Conservation (phyloP, 306 rosid genomes). For the Vicia sativa region DNA sequence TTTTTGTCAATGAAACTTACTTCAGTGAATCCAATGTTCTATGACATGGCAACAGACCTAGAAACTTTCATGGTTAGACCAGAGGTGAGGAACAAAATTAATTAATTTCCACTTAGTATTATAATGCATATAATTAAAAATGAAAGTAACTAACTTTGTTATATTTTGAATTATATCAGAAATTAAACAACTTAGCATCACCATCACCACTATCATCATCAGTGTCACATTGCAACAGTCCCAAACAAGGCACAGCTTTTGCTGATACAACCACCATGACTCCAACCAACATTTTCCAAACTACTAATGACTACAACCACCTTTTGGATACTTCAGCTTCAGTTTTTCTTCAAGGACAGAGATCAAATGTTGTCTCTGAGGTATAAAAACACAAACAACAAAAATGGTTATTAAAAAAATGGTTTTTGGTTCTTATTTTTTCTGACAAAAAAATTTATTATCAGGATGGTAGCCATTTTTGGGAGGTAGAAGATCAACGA, state of each 20-base stretch:
- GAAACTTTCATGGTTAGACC: constrained; percentile 53
- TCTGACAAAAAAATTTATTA: constrained; percentile 43
- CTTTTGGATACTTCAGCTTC: constrained; percentile 52
- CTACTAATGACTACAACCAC: constrained; percentile 46
- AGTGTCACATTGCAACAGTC: constrained; percentile 57
- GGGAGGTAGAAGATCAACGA: constrained; percentile 80
- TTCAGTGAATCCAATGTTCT: constrained; percentile 64
- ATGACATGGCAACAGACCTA: constrained; percentile 63
- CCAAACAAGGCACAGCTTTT: constrained; percentile 46
- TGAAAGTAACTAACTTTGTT: constrained; percentile 25
- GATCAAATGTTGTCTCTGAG: constrained; percentile 51
- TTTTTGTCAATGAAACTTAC: constrained; percentile 89
- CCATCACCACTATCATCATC: constrained; percentile 47
- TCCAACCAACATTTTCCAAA: constrained; percentile 38
- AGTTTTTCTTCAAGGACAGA: constrained; percentile 54
- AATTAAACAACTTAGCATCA: constrained; percentile 44
- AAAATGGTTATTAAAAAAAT: neutral
- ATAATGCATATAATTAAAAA: neutral
- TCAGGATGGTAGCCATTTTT: constrained; percentile 69
- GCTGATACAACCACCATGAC: constrained; percentile 40
- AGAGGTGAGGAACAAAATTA: constrained; percentile 53
- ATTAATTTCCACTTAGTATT: neutral
- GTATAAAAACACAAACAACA: constrained; percentile 35
- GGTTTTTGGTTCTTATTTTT: neutral
- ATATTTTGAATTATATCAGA: constrained; percentile 43